Conservation (phyloP, 306 rosid genomes). For the Cucurbita moschata region DNA sequence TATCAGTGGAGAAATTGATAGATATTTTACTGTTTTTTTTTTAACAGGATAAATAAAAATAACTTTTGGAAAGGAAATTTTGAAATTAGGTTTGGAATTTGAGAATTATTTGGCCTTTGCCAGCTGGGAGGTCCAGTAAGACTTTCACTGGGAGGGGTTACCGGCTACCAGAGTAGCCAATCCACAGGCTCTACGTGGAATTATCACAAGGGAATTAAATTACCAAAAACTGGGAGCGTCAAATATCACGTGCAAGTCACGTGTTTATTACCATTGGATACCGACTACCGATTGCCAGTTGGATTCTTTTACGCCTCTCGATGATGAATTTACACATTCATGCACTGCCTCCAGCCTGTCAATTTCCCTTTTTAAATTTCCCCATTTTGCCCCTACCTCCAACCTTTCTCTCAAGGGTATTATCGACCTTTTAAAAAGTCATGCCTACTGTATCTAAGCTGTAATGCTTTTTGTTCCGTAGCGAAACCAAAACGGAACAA, state of each 20-base stretch:
- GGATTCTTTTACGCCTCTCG: constrained; percentile 41
- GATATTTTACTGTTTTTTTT: too few species aligned
- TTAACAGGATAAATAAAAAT: too few species aligned
- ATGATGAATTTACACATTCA: constrained; percentile 26
- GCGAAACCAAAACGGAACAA: neutral
- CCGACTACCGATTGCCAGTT: constrained; percentile 60
- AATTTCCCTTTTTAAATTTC: neutral
- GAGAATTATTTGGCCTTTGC: neutral
- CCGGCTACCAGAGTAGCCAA: neutral
- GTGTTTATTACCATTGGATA: constrained; percentile 35
- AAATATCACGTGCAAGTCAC: constrained; percentile 14
- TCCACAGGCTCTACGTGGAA: neutral
- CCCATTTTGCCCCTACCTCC: constrained; percentile 13
- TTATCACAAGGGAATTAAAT: neutral
- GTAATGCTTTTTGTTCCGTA: constrained; percentile 41
- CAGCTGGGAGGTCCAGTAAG: neutral
- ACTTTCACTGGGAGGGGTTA: neutral
- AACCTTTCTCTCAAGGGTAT: neutral
- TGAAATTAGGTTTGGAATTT: neutral
- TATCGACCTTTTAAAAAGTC: neutral
- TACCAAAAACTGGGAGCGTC: neutral
- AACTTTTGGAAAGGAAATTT: neutral
- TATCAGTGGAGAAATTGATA: too few species aligned
- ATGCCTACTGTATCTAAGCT: constrained; percentile 35
- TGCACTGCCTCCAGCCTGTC: constrained; percentile 45